Evolutionary conservation across 352 stramenopile species (phyloP).

Genomic region (Phytophthora niederhauseri): DNA sequence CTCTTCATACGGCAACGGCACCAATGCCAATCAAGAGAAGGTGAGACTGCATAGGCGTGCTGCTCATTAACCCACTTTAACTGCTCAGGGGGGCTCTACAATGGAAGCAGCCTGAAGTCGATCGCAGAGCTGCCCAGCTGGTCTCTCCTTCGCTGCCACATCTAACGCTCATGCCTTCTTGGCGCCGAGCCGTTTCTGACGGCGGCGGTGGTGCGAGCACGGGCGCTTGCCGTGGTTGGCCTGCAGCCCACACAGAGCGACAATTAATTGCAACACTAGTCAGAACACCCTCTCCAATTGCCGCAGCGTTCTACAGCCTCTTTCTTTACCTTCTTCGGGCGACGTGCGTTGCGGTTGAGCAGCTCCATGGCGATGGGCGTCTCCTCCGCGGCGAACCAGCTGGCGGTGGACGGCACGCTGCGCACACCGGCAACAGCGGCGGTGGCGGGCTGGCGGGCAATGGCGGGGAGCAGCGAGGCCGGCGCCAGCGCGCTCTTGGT

Average conservation of each 20-base stretch:
- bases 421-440: slow-evolving; percentile 47
- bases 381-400: slow-evolving; percentile 39
- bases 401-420: slow-evolving; percentile 34
- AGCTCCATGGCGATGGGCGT: slow-evolving; percentile 72
- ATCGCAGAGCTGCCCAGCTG: neutral
- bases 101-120: slow-evolving; percentile 7
- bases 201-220: slow-evolving; percentile 81
- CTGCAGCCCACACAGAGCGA: slow-evolving; percentile 25
- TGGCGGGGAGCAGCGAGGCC: slow-evolving; percentile 38
- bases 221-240: slow-evolving; percentile 89
- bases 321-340: slow-evolving; percentile 78
- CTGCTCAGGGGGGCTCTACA: slow-evolving; percentile 21
- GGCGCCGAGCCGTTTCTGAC: slow-evolving; percentile 76
- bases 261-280: neutral
- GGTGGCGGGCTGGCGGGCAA: slow-evolving; percentile 2
- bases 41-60: too few relatives aligned
- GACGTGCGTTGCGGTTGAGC: slow-evolving; percentile 82
- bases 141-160: neutral
- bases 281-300: neutral
- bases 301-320: neutral
- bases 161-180: slow-evolving; percentile 38
- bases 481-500: slow-evolving; percentile 46
- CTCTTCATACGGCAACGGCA: too few relatives aligned
- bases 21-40: too few relatives aligned
- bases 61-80: slow-evolving; percentile 2